Conservation (phyloP, 257 asterid genomes). For the Solanum lignicaule region DNA sequence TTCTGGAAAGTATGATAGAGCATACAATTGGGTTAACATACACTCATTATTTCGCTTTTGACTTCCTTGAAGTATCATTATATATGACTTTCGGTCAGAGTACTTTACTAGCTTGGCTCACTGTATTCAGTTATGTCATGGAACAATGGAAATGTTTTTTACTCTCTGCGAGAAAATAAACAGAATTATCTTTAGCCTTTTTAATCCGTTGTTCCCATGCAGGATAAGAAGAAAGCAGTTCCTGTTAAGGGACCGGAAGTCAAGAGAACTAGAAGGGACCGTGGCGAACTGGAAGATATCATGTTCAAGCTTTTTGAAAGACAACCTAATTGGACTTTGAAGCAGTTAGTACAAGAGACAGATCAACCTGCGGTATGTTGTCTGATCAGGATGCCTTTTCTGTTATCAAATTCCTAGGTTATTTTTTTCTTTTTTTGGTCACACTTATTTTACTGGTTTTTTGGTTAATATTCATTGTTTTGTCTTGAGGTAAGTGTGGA, state of each 20-base stretch:
- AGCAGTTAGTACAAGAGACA: constrained; percentile 89
- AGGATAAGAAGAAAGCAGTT: constrained; percentile 87
- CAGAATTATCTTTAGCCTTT: background rate
- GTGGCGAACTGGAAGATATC: constrained; percentile 91
- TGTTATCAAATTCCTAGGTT: background rate
- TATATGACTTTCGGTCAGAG: background rate
- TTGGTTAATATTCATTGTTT: background rate
- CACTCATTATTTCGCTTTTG: background rate
- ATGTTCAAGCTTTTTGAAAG: constrained; percentile 96
- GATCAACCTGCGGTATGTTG: constrained; percentile 92
- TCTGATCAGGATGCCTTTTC: constrained; percentile 2
- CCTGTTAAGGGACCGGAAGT: constrained; percentile 80
- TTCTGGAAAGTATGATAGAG: background rate
- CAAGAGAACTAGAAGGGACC: constrained; percentile 94
- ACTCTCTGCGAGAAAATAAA: background rate
- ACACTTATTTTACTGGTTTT: background rate
- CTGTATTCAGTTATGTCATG: background rate
- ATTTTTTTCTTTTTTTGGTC: background rate
- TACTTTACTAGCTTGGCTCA: background rate
- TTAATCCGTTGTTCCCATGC: constrained; percentile 1
- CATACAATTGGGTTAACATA: background rate
- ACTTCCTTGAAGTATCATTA: background rate
- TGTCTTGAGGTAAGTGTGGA: background rate
- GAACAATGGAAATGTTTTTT: background rate
- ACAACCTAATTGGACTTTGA: constrained; percentile 95